These are phyloP conservation scores for Datisca glomerata DNA, from an alignment of 306 rosid genomes.

Conservation along the genomic window DNA sequence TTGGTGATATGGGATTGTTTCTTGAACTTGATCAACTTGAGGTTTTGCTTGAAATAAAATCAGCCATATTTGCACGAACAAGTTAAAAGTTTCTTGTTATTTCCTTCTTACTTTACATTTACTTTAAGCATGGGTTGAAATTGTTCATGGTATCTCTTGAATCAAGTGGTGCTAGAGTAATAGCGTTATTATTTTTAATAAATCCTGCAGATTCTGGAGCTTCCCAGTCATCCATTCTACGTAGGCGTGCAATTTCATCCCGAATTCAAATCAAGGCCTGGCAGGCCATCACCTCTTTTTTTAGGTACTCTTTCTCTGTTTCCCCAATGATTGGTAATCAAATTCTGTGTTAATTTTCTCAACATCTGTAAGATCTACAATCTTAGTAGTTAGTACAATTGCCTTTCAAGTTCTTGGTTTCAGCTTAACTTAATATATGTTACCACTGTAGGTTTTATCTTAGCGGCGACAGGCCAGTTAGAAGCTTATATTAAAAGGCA, in stretches of 20 bases:
- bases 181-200: too few relatives aligned
- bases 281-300: slow-evolving; percentile 78
- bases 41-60: slow-evolving; percentile 9
- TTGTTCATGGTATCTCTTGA: too few relatives aligned
- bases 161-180: too few relatives aligned
- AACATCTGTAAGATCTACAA: background rate
- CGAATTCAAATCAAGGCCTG: slow-evolving; percentile 94
- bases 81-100: background rate
- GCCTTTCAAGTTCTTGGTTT: background rate
- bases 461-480: slow-evolving; percentile 80
- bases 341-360: background rate
- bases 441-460: slow-evolving; percentile 60
- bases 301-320: slow-evolving; percentile 33
- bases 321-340: background rate
- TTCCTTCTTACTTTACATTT: too few relatives aligned
- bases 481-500: slow-evolving; percentile 39
- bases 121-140: too few relatives aligned
- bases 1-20: slow-evolving; percentile 12
- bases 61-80: slow-evolving; percentile 6
- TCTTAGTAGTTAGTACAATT: background rate
- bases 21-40: slow-evolving; percentile 7
- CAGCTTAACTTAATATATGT: background rate
- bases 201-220: slow-evolving; percentile 90
- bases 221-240: slow-evolving; percentile 81
- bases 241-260: slow-evolving; percentile 97